Base-by-base conservation (phyloP, 768 basidiomycete genomes). In the Mycena vulgaris region DNA sequence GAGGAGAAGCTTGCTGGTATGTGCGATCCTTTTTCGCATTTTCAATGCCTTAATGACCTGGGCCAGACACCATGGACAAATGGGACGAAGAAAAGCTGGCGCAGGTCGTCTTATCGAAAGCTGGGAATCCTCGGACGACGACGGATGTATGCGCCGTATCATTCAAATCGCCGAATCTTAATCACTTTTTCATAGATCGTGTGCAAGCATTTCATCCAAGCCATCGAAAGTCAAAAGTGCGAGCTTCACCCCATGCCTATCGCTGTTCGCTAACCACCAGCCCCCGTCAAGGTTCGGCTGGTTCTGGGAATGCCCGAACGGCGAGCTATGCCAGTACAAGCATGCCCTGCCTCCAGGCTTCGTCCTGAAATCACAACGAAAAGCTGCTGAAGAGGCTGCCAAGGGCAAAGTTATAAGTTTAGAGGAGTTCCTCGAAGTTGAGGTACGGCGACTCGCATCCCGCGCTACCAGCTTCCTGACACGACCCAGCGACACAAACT, bases 361-460 rank as follows among this genome's bases (percentile, higher is more conserved):
- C 85, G 94, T 64, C 85, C 92, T 13, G 87, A 99, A 48, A 87
- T 95, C 58, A 93, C 95, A 21, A 78, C 99, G 70, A 96, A 99
- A 81, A 94, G 97, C 47, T 95, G 94, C 61, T 42, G 96, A 96
- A 61, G 97, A 97, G 17, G 95, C 94, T 3, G 95, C 93, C 28
- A 97, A 95, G 81, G 92, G 93, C 6, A 93, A 94, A 66, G 84
- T 86, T 57, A 99, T 99, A 78, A 95, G 94, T 74, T 75, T 99
- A 42, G 98, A 99, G 79, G 98, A 99, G 74, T 99, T 99, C 85
- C 79, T 99, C 65, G 98, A 99, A 83, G 95, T 95, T 57, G 97
- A 99, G 91, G 96, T 96, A 74, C 63, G 86, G 75, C 30, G 31
- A 39, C 63, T 40, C 40, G 5, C 42, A 25, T 52, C 51, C 27